Base-by-base conservation (phyloP, 768 basidiomycete genomes). In the Mrakia gelida region DNA sequence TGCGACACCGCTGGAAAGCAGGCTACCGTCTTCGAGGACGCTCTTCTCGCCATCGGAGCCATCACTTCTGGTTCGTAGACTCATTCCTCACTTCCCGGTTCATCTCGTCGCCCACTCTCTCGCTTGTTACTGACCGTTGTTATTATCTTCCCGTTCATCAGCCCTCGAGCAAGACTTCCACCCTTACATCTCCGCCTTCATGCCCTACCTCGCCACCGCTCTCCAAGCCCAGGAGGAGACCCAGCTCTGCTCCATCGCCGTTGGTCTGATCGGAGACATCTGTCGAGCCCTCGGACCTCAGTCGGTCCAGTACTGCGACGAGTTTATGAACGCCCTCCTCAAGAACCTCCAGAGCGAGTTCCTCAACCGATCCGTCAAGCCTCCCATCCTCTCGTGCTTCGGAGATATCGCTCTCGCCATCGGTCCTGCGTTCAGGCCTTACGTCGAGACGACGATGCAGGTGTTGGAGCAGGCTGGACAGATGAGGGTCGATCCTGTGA, bases 371-470 rank as follows among this genome's bases (percentile, higher is more conserved):
- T 92, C 92, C 80, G 97, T 98, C 84, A 99, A 99, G 88, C 95
- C 98, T 59, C 91, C 92, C n/a, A 93, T 98, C 82, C 85, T 98
- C 79, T 91, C 92, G 18, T 94, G 93, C 85, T 98, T 99, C 82
- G 97, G 96, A 30, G 97, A 99, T 82, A 92, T 99, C 80, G 96
- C 95, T 13, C 87, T 98, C 15, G 95, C 97, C 0, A 91, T 98
- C 80, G 93, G 93, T 2, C 86, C 89, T 18, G 86, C 87, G 10
- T 99, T 98, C 84, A 91, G 92, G 81, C 94, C 94, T 0, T 99
- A 92, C 84, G 87, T 97, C 71, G 90, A 91, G 77, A 93, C 93
- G 8, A 93, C 94, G 11, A 95, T 97, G 92, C 88, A 86, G 28
- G 95, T 99, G 34, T 86, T 99, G 71, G 88, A 89, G 80, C 95